These are phyloP conservation scores for Plasmodium inui DNA, from an alignment of 169 alveolate genomes.

Conservation along the genomic window DNA sequence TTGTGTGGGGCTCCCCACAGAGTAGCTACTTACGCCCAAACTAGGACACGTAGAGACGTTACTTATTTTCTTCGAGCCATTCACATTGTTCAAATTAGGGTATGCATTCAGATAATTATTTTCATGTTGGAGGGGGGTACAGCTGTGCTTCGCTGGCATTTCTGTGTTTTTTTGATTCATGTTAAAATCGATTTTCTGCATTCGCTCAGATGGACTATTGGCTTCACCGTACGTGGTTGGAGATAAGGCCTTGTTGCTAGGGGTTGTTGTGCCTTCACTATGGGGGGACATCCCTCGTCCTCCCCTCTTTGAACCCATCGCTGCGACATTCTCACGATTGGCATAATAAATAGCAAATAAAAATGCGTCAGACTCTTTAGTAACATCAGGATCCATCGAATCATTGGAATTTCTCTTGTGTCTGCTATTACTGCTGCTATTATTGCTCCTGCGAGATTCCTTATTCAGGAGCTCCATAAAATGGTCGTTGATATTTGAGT, in stretches of 20 bases:
- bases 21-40: background rate
- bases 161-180: background rate
- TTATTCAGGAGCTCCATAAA: slow-evolving; percentile 37
- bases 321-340: background rate
- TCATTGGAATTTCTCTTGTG: background rate
- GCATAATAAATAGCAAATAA: slow-evolving; percentile 27
- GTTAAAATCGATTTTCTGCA: background rate
- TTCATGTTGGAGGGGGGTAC: background rate
- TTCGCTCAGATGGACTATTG: background rate
- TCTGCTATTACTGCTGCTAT: background rate
- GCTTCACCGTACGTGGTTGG: background rate
- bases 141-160: background rate
- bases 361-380: background rate
- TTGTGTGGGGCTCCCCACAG: background rate
- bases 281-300: background rate
- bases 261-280: background rate
- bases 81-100: background rate
- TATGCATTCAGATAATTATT: background rate
- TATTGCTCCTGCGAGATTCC: slow-evolving; percentile 6
- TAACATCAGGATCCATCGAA: background rate
- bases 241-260: background rate
- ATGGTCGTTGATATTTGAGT: slow-evolving; percentile 24
- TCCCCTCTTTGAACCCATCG: background rate
- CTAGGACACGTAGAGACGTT: slow-evolving; percentile 75
- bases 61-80: slow-evolving; percentile 45